Evolutionary conservation across 1,139 yeast species (phyloP).

Genomic region (Suhomyces terraborum): DNA sequence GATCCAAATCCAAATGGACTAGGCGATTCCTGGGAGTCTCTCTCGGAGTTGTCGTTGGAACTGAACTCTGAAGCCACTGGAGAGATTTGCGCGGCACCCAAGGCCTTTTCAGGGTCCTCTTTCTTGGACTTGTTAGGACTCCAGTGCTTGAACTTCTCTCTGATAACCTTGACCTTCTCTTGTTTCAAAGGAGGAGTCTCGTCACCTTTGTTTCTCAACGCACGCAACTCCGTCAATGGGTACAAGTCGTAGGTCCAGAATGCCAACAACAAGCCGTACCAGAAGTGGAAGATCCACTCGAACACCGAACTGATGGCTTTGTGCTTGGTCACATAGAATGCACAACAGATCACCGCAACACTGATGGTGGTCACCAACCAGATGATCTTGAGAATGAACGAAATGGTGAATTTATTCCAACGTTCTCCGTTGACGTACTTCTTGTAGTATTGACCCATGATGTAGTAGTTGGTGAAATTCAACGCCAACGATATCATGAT

Average conservation of each 20-base stretch:
- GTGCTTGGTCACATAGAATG: slow-evolving; percentile 26
- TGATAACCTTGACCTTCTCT: slow-evolving; percentile 9
- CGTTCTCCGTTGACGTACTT: slow-evolving; percentile 35
- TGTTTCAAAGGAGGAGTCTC: slow-evolving; percentile 17
- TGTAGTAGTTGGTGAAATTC: slow-evolving; percentile 34
- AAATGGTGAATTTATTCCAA: slow-evolving; percentile 36
- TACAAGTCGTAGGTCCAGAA: slow-evolving; percentile 42
- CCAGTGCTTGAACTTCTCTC: slow-evolving; percentile 10
- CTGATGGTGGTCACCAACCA: slow-evolving; percentile 34
- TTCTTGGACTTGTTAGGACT: slow-evolving; percentile 11
- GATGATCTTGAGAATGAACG: slow-evolving; percentile 32
- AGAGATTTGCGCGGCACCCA: slow-evolving; percentile 2
- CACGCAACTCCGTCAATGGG: slow-evolving; percentile 33
- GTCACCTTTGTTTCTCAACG: slow-evolving; percentile 16
- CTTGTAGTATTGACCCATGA: slow-evolving; percentile 35
- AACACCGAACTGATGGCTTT: slow-evolving; percentile 27
- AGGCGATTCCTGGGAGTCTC: slow-evolving; percentile 8
- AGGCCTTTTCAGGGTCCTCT: slow-evolving; percentile 9
- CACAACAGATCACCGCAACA: slow-evolving; percentile 31
- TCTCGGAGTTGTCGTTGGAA: slow-evolving; percentile 8
- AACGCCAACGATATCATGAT: slow-evolving; percentile 23
- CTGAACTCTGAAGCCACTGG: slow-evolving; percentile 11
- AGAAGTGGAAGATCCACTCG: slow-evolving; percentile 41
- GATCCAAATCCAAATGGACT: slow-evolving; percentile 11
- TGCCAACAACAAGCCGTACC: slow-evolving; percentile 39